Evolutionary conservation across 495 filamentous ascomycete genomes (phyloP).

Genomic region (Amphirosellinia nigrospora): DNA sequence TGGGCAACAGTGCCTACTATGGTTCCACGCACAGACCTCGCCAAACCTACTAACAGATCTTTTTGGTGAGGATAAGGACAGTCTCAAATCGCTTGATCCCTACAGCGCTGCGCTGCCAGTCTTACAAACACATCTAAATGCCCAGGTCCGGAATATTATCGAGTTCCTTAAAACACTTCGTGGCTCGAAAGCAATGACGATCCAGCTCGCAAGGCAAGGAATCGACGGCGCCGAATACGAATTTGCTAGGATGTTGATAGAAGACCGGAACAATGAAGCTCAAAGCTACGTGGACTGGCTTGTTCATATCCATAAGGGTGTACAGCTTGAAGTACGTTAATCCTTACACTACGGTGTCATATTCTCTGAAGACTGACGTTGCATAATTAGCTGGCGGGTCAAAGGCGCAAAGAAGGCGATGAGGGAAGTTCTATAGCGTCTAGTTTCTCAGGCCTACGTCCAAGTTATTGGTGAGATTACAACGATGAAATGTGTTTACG

Average conservation of each 20-base stretch:
- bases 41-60: conserved; percentile 87
- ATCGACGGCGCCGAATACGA: conserved; percentile 96
- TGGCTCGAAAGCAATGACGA: conserved; percentile 83
- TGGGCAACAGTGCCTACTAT: conserved; percentile 86
- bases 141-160: conserved; percentile 90
- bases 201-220: conserved; percentile 92
- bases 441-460: conserved; percentile 40
- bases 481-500: conserved; percentile 11
- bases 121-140: conserved; percentile 91
- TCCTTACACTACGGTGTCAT: background rate
- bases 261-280: conserved; percentile 97
- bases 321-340: conserved; percentile 79
- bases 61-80: conserved; percentile 78
- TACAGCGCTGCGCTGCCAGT: conserved; percentile 76
- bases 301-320: conserved; percentile 90
- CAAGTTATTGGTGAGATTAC: conserved; percentile 39
- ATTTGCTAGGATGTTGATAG: conserved; percentile 87
- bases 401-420: conserved; percentile 37
- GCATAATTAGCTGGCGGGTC: conserved; percentile 32
- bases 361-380: conserved; percentile 4
- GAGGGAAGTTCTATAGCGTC: conserved; percentile 37
- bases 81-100: conserved; percentile 77
- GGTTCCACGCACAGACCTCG: conserved; percentile 81
- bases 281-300: conserved; percentile 99
- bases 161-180: conserved; percentile 82